Percentiles rank a stretch among this genome's conserved stretches.
Conservation (phyloP, 352 stramenopile species). For the Phytophthora hybrid region DNA sequence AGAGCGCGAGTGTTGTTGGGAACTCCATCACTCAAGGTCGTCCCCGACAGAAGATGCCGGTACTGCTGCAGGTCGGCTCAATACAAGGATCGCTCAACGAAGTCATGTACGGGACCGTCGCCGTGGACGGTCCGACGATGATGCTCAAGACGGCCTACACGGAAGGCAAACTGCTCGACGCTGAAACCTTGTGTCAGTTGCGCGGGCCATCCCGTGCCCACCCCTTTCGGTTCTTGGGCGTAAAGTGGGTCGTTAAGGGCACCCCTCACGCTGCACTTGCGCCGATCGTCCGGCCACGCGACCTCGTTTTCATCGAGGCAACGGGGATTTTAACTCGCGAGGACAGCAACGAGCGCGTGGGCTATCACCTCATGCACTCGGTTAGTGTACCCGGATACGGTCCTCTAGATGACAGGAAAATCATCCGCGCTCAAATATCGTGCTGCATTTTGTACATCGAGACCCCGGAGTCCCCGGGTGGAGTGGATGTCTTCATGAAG, state of each 20-base stretch:
- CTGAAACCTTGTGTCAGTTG: slow-evolving; percentile 57
- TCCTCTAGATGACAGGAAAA: slow-evolving; percentile 43
- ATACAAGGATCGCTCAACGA: slow-evolving; percentile 59
- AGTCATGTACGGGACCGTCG: slow-evolving; percentile 65
- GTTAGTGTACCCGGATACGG: slow-evolving; percentile 44
- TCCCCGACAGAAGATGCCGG: slow-evolving; percentile 44
- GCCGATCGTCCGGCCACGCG: slow-evolving; percentile 41
- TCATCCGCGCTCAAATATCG: slow-evolving; percentile 47
- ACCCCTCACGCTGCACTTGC: slow-evolving; percentile 34
- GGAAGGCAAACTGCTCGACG: slow-evolving; percentile 59
- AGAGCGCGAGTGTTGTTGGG: slow-evolving; percentile 20
- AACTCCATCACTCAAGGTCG: slow-evolving; percentile 19
- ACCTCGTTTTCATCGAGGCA: slow-evolving; percentile 54
- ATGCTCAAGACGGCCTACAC: slow-evolving; percentile 59
- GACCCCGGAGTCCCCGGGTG: slow-evolving; percentile 19
- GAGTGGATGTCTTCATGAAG: slow-evolving; percentile 49
- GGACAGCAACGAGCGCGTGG: slow-evolving; percentile 39
- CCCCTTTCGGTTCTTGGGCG: slow-evolving; percentile 55
- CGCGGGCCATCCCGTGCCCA: slow-evolving; percentile 43
- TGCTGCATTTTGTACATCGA: slow-evolving; percentile 53
- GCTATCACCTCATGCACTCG: slow-evolving; percentile 63
- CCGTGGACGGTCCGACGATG: slow-evolving; percentile 55
- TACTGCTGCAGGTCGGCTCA: slow-evolving; percentile 46
- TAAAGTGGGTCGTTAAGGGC: slow-evolving; percentile 61
- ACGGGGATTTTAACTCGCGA: slow-evolving; percentile 47